A percentile compares a stretch with the other conserved stretches of the same genome.
phyloP scores from a whole-genome alignment of 2,329 filamentous ascomycete species.

The Canariomyces notabilis region DNA sequence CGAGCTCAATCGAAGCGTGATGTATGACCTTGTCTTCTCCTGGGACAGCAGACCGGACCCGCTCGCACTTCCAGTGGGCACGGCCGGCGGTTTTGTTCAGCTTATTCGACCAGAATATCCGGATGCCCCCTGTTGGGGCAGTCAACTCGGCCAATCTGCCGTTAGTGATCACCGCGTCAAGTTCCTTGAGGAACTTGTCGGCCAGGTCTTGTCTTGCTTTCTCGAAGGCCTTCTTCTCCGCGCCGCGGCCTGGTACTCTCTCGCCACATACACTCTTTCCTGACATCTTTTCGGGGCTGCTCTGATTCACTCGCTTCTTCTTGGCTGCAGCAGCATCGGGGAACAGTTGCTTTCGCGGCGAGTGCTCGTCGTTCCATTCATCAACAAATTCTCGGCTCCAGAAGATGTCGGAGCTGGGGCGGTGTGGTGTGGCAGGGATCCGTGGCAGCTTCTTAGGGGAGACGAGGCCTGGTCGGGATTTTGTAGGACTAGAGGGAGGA shows the following conservation, averaged over 20 bases:
- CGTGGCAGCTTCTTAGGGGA: conserved; percentile 34
- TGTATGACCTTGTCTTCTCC: conserved; percentile 36
- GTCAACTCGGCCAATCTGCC: conserved; percentile 56
- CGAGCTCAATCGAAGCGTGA: conserved; percentile 80
- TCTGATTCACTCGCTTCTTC: conserved; percentile 21
- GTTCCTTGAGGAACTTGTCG: conserved; percentile 57
- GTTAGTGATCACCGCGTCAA: conserved; percentile 61
- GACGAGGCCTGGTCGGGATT: conserved; percentile 23
- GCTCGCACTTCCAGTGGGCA: conserved; percentile 66
- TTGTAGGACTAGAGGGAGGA: conserved; percentile 20
- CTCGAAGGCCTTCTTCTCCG: conserved; percentile 58
- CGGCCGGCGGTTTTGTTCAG: conserved; percentile 74
- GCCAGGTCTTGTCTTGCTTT: conserved; percentile 58
- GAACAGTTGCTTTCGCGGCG: conserved; percentile 30
- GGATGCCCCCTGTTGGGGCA: conserved; percentile 62
- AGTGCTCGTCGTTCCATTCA: conserved; percentile 59
- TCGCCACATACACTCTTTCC: not conserved
- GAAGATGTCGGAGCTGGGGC: conserved; percentile 51
- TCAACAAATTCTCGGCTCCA: conserved; percentile 56
- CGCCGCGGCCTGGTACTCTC: conserved; percentile 14
- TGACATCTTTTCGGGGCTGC: conserved; percentile 14
- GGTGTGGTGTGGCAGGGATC: conserved; percentile 52
- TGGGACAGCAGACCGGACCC: conserved; percentile 33
- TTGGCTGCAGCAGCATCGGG: conserved; percentile 16
- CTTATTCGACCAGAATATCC: conserved; percentile 70